Conservation (phyloP, 176 grass and related monocot species). For the Hsuehochloa calcarea region DNA sequence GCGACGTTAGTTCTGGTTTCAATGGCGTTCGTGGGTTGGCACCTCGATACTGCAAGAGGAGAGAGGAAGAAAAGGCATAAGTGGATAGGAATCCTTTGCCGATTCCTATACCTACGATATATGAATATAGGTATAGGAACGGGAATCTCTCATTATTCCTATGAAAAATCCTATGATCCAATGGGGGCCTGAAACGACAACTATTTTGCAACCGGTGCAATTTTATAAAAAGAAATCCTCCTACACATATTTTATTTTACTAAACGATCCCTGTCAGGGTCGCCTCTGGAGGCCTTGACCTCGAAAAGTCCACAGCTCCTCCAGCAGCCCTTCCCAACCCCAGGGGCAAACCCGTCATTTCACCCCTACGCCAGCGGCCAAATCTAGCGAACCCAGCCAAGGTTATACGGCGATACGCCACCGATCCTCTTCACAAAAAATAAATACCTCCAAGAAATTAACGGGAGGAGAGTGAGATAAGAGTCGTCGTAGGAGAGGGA, state of each 20-base stretch:
- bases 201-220: neutral
- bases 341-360: constrained; percentile 29
- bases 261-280: neutral
- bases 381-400: neutral
- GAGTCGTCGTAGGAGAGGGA: neutral
- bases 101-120: too few species aligned
- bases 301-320: neutral
- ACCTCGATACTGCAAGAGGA: too few species aligned
- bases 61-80: too few species aligned
- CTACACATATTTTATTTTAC: neutral
- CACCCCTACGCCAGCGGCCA: neutral
- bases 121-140: neutral
- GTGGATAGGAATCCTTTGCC: too few species aligned
- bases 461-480: constrained; percentile 43
- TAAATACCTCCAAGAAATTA: neutral
- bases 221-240: neutral
- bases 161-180: neutral
- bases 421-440: constrained; percentile 48
- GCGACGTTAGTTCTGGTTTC: too few species aligned
- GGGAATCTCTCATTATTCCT: too few species aligned
- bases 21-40: too few species aligned
- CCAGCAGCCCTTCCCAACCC: neutral
- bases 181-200: neutral
- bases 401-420: constrained; percentile 26
- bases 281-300: neutral